A percentile compares a stretch with the other conserved stretches of the same genome.
Evolutionary conservation across 306 rosid species (phyloP).

Genomic region (Dryas alaskensis): DNA sequence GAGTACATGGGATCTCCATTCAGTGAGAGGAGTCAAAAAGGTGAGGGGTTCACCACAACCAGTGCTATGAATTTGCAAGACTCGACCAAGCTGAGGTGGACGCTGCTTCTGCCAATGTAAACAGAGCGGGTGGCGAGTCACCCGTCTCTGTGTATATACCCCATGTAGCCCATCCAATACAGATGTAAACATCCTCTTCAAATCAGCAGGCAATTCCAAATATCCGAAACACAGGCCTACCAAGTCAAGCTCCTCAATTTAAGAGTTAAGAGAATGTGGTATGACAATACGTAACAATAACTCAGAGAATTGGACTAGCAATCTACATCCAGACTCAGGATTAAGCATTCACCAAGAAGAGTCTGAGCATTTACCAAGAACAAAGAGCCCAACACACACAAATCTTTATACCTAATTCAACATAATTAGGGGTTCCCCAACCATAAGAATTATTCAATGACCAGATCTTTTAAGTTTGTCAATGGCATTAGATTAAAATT

Average conservation of each 20-base stretch:
- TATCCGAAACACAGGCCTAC: slow-evolving; percentile 65
- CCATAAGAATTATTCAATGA: too few relatives aligned
- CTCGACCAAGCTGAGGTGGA: slow-evolving; percentile 53
- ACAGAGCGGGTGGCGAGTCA: slow-evolving; percentile 52
- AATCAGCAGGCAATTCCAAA: slow-evolving; percentile 50
- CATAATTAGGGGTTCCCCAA: too few relatives aligned
- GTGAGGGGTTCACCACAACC: slow-evolving; percentile 37
- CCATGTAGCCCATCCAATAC: slow-evolving; percentile 59
- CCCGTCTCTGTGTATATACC: slow-evolving; percentile 48
- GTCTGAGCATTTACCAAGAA: too few relatives aligned
- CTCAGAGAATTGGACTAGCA: too few relatives aligned
- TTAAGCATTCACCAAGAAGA: too few relatives aligned
- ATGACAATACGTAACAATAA: too few relatives aligned
- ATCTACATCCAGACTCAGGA: too few relatives aligned
- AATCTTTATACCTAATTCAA: too few relatives aligned
- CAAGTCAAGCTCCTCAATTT: slow-evolving; percentile 60
- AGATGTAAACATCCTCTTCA: slow-evolving; percentile 49
- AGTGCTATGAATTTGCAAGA: slow-evolving; percentile 49
- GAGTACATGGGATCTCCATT: slow-evolving; percentile 51
- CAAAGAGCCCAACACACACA: too few relatives aligned
- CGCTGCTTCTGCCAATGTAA: slow-evolving; percentile 38
- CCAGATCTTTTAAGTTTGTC: too few relatives aligned
- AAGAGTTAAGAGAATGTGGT: too few relatives aligned
- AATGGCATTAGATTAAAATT: too few relatives aligned
- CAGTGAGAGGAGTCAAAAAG: slow-evolving; percentile 51